These are phyloP conservation scores for Tricholoma terreum DNA, from an alignment of 768 basidiomycete genomes.

Conservation along the genomic window DNA sequence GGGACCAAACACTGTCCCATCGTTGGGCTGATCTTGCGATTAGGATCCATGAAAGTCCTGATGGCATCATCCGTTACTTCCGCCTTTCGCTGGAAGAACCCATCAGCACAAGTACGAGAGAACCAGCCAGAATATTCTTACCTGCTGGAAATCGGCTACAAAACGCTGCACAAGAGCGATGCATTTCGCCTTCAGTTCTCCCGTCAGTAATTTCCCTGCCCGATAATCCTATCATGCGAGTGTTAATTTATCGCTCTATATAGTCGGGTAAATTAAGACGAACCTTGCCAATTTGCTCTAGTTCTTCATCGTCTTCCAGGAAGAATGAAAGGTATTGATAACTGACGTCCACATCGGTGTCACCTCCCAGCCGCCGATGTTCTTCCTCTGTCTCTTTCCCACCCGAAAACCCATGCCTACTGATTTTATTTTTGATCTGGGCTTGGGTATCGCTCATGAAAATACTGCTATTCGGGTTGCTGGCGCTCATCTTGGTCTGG, in stretches of 20 bases:
- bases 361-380: slow-evolving; percentile 81
- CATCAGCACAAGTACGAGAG: slow-evolving; percentile 6
- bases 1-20: slow-evolving; percentile 34
- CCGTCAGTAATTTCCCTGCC: slow-evolving; percentile 81
- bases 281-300: slow-evolving; percentile 74
- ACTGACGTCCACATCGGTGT: slow-evolving; percentile 92
- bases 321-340: slow-evolving; percentile 97
- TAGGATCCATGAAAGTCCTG: slow-evolving; percentile 75
- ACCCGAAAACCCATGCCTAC: slow-evolving; percentile 93
- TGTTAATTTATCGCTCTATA: background rate
- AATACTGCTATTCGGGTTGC: slow-evolving; percentile 87
- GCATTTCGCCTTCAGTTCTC: slow-evolving; percentile 86
- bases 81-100: slow-evolving; percentile 59
- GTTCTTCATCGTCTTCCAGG: slow-evolving; percentile 90
- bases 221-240: slow-evolving; percentile 74
- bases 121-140: slow-evolving; percentile 15
- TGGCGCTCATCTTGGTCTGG: slow-evolving; percentile 99
- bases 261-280: slow-evolving; percentile 16
- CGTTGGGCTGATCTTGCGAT: slow-evolving; percentile 67
- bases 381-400: slow-evolving; percentile 96
- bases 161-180: slow-evolving; percentile 81
- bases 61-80: slow-evolving; percentile 78
- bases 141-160: slow-evolving; percentile 82
- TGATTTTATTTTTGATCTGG: slow-evolving; percentile 98
- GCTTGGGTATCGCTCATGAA: slow-evolving; percentile 92